phyloP scores from a whole-genome alignment of 192 early-diverging fungal species.

The Lobulomyces angularis region DNA sequence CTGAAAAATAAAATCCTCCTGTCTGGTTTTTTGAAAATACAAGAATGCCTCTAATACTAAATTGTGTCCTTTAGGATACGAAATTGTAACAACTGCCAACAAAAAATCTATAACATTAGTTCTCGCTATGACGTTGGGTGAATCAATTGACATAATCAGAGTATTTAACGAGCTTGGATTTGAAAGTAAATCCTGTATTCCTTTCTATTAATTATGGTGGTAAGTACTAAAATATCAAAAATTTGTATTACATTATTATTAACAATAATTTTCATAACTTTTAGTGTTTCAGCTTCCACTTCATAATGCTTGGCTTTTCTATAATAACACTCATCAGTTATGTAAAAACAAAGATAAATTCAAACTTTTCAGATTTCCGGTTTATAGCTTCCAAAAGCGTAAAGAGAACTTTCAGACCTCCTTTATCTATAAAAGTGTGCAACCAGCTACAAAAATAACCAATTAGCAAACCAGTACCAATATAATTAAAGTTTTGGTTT shows the following conservation, averaged over 20 bases:
- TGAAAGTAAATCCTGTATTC: constrained; percentile 21
- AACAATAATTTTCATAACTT: constrained; percentile 25
- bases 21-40: constrained; percentile 10
- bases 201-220: constrained; percentile 7
- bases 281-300: constrained; percentile 24
- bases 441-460: constrained; percentile 27
- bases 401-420: constrained; percentile 23
- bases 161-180: constrained; percentile 20
- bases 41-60: constrained; percentile 27
- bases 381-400: constrained; percentile 20
- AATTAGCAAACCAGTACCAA: too few species aligned
- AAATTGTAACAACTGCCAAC: constrained; percentile 22
- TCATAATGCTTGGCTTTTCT: constrained; percentile 32
- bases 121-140: constrained; percentile 19
- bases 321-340: background rate
- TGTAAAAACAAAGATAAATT: background rate
- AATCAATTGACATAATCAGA: constrained; percentile 27
- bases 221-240: background rate
- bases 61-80: constrained; percentile 29
- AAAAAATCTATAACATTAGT: constrained; percentile 27
- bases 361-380: constrained; percentile 21
- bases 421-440: constrained; percentile 21
- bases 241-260: constrained; percentile 17
- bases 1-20: constrained; percentile 14
- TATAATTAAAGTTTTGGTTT: too few species aligned